A percentile compares a stretch with the other conserved stretches of the same genome.
phyloP scores from a whole-genome alignment of 208 protist genomes.

The Trypanosoma congolense region DNA sequence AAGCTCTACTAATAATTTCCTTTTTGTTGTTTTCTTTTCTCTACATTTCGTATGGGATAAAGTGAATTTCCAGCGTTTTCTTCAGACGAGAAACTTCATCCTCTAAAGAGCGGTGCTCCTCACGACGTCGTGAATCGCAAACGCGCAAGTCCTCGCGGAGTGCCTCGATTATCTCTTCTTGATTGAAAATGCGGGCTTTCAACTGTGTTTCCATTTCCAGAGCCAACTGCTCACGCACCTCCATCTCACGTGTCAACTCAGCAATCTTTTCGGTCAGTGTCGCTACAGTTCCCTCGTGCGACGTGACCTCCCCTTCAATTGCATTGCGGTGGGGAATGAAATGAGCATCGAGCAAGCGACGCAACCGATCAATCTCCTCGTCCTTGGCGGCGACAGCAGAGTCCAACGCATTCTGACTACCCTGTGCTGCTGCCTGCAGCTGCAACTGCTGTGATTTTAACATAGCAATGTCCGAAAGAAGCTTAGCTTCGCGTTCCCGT shows the following conservation, averaged over 20 bases:
- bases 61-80: conserved; percentile 74
- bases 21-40: too few relatives aligned
- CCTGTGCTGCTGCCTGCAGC: conserved; percentile 25
- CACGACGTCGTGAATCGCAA: conserved; percentile 29
- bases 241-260: conserved; percentile 35
- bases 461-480: conserved; percentile 43
- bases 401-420: conserved; percentile 27
- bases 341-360: conserved; percentile 60
- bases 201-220: conserved; percentile 65
- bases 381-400: conserved; percentile 28
- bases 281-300: conserved; percentile 27
- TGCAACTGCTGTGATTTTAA: conserved; percentile 35
- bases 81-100: conserved; percentile 55
- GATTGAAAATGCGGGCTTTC: conserved; percentile 65
- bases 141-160: conserved; percentile 54
- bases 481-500: conserved; percentile 32
- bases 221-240: conserved; percentile 35
- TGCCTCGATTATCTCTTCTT: conserved; percentile 65
- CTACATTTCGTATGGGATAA: conserved; percentile 46
- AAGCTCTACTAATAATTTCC: too few relatives aligned
- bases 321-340: conserved; percentile 74
- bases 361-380: conserved; percentile 57
- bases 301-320: conserved; percentile 31
- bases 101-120: conserved; percentile 37
- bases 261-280: conserved; percentile 41